These are phyloP conservation scores for Gigaspora rosea DNA, from an alignment of 192 early-diverging fungal species.

Conservation along the genomic window DNA sequence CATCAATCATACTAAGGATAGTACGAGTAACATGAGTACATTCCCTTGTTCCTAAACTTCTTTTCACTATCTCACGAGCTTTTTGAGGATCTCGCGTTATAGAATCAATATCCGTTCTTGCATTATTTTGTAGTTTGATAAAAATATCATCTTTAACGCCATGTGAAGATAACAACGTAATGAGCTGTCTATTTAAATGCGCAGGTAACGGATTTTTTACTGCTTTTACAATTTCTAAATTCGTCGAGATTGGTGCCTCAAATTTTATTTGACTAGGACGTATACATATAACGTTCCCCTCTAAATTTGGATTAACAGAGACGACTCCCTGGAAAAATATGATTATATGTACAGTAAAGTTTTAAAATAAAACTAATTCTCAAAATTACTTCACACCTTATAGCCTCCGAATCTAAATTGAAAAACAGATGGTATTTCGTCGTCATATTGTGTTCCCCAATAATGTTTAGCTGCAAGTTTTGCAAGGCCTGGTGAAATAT, in stretches of 20 bases:
- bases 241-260: slow-evolving; percentile 38
- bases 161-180: slow-evolving; percentile 55
- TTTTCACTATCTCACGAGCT: neutral
- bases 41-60: neutral
- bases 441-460: slow-evolving; percentile 39
- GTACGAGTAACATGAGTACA: slow-evolving; percentile 1
- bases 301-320: slow-evolving; percentile 36
- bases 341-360: no score
- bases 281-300: slow-evolving; percentile 43
- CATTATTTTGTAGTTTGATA: neutral
- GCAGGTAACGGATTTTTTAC: slow-evolving; percentile 47
- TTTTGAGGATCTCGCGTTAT: slow-evolving; percentile 2
- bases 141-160: slow-evolving; percentile 51
- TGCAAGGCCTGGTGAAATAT: slow-evolving; percentile 56
- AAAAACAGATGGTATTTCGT: slow-evolving; percentile 57
- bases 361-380: neutral
- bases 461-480: slow-evolving; percentile 13
- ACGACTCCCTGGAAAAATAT: slow-evolving; percentile 46
- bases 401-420: slow-evolving; percentile 72
- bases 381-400: slow-evolving; percentile 35
- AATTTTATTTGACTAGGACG: slow-evolving; percentile 66
- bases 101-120: neutral
- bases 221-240: slow-evolving; percentile 60
- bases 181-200: slow-evolving; percentile 67
- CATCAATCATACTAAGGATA: slow-evolving; percentile 15